phyloP scores from a whole-genome alignment of 345 rosid species.

The Triadica sebifera region DNA sequence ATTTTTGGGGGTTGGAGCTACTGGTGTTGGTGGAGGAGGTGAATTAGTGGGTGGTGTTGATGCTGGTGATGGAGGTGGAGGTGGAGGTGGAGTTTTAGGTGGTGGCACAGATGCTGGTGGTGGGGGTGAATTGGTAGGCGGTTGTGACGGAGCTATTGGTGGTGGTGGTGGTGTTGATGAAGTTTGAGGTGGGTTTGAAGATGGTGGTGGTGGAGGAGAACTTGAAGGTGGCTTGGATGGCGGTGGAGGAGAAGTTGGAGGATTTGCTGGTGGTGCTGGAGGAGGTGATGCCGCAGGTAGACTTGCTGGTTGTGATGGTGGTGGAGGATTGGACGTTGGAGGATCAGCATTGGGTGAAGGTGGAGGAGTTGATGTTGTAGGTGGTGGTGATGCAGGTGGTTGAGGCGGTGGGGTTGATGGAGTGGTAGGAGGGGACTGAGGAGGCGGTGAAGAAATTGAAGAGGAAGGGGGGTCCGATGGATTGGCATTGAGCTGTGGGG shows the following conservation, averaged over 20 bases:
- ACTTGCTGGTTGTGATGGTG: constrained; percentile 27
- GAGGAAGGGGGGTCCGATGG: constrained; percentile 13
- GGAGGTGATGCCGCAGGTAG: constrained; percentile 7
- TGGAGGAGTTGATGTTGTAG: constrained; percentile 24
- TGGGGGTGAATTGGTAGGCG: constrained; percentile 15
- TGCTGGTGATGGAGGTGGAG: constrained; percentile 27
- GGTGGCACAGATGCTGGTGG: constrained; percentile 28
- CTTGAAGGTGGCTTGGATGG: constrained; percentile 16
- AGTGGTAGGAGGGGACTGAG: constrained; percentile 21
- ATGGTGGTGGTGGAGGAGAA: constrained; percentile 27
- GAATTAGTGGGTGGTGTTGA: constrained; percentile 15
- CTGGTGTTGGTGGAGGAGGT: constrained; percentile 27
- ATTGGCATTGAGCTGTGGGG: constrained; percentile 16
- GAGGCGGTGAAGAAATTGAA: constrained; percentile 7
- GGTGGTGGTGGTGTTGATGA: constrained; percentile 27
- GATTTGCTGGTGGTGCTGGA: background rate
- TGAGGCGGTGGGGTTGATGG: constrained; percentile 26
- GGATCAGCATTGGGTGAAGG: constrained; percentile 3
- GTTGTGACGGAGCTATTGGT: constrained; percentile 17
- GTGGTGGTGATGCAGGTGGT: background rate
- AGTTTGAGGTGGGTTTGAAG: constrained; percentile 13
- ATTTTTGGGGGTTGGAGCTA: constrained; percentile 21
- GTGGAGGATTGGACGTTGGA: constrained; percentile 10
- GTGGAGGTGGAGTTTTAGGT: constrained; percentile 32
- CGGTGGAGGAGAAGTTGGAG: constrained; percentile 24